A percentile compares a stretch with the other conserved stretches of the same genome.
These are phyloP conservation scores for Skeletonema marinoi DNA, from an alignment of 108 stramenopile species.

Conservation along the genomic window DNA sequence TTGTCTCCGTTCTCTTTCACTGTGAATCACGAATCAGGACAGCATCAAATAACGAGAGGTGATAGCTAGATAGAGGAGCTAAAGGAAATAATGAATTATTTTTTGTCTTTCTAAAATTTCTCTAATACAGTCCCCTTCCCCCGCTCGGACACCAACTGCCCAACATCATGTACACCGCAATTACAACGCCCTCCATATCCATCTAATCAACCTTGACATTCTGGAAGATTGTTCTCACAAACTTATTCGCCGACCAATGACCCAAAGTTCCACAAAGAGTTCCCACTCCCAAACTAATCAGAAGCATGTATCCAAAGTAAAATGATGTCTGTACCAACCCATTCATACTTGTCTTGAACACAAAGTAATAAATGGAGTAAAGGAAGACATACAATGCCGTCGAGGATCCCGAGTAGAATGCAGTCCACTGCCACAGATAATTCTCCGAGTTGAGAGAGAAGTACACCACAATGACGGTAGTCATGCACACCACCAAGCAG, in stretches of 20 bases:
- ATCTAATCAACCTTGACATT: conserved; percentile 91
- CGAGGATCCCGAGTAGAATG: conserved; percentile 90
- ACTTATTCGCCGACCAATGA: conserved; percentile 79
- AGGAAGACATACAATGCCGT: conserved; percentile 95
- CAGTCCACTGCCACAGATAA: conserved; percentile 99
- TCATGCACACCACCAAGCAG: conserved; percentile 94
- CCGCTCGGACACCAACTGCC: not conserved
- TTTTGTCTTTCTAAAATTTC: not conserved
- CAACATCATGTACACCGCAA: not conserved
- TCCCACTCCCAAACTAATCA: conserved; percentile 79
- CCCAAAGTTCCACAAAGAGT: conserved; percentile 90
- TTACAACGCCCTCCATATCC: not conserved
- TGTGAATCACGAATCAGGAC: no score
- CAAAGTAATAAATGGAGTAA: conserved; percentile 97
- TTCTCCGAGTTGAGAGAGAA: conserved; percentile 97
- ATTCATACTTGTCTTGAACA: conserved; percentile 96
- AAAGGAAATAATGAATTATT: not conserved
- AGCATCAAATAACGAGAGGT: no score
- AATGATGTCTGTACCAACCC: conserved; percentile 94
- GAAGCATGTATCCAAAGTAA: conserved; percentile 95
- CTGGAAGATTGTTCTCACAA: conserved; percentile 89
- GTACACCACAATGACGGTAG: conserved; percentile 97
- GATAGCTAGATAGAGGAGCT: no score
- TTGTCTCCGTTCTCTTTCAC: no score
- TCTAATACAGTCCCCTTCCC: not conserved